Percentiles rank a stretch among this genome's conserved stretches.
phyloP scores from a whole-genome alignment of 1,139 yeast genomes.

The Blastobotrys capitulatus region DNA sequence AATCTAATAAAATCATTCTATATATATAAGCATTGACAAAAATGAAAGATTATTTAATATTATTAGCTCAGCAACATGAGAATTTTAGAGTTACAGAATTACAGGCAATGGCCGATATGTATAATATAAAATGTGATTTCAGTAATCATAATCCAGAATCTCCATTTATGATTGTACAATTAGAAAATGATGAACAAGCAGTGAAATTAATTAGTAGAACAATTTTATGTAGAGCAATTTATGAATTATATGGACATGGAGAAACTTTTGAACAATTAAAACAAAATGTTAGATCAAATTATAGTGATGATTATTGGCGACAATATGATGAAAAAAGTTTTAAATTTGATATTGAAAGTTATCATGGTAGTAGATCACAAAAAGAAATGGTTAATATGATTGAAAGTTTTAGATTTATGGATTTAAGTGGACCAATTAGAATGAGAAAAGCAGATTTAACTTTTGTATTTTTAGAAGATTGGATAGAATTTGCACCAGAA shows the following conservation, averaged over 20 bases:
- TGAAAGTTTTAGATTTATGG: slow-evolving; percentile 66
- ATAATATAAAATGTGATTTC: slow-evolving; percentile 54
- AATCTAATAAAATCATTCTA: too few species aligned
- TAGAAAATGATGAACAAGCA: slow-evolving; percentile 66
- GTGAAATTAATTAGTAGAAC: slow-evolving; percentile 57
- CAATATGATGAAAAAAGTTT: slow-evolving; percentile 37
- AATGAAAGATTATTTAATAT: slow-evolving; percentile 52
- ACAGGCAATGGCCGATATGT: slow-evolving; percentile 70
- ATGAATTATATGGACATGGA: slow-evolving; percentile 83
- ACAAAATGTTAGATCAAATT: slow-evolving; percentile 40
- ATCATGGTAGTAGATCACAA: slow-evolving; percentile 58
- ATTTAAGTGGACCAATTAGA: slow-evolving; percentile 68
- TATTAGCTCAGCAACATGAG: slow-evolving; percentile 80
- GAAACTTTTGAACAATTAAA: slow-evolving; percentile 52
- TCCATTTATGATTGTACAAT: slow-evolving; percentile 68
- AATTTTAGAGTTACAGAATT: slow-evolving; percentile 77
- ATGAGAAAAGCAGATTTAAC: slow-evolving; percentile 73
- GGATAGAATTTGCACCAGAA: slow-evolving; percentile 43
- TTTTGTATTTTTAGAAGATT: slow-evolving; percentile 73
- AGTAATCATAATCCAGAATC: slow-evolving; percentile 47
- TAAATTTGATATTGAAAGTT: slow-evolving; percentile 77
- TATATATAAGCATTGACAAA: neutral
- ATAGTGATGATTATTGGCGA: slow-evolving; percentile 21
- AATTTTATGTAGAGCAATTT: slow-evolving; percentile 66
- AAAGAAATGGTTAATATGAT: slow-evolving; percentile 56